These are phyloP conservation scores for Phytophthora idaei DNA, from an alignment of 352 stramenopile species.

Conservation along the genomic window DNA sequence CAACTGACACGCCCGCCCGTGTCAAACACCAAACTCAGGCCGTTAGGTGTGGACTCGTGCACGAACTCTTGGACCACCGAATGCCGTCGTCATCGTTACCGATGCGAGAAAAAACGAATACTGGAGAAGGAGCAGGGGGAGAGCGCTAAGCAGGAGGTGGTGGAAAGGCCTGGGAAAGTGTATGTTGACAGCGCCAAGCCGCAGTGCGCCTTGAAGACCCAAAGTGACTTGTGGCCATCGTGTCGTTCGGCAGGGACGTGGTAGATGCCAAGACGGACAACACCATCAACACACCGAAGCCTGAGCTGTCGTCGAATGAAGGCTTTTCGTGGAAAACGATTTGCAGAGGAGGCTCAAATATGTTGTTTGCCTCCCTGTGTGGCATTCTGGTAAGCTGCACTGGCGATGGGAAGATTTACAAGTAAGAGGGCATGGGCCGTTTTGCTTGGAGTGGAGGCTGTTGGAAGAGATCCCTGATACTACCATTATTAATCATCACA, in stretches of 20 bases:
- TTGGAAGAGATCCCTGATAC: conserved; percentile 51
- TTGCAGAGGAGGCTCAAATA: conserved; percentile 50
- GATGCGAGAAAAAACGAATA: conserved; percentile 58
- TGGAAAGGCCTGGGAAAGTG: conserved; percentile 3
- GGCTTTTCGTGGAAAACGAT: conserved; percentile 56
- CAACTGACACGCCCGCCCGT: too few species aligned
- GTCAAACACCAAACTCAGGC: too few species aligned
- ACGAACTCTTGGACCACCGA: too few species aligned
- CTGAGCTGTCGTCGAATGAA: conserved; percentile 20
- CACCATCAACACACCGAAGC: conserved; percentile 56
- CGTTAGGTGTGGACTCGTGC: too few species aligned
- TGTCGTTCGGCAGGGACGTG: conserved; percentile 80
- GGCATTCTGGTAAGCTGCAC: conserved; percentile 72
- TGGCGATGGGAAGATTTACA: conserved; percentile 59
- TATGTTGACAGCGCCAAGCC: conserved; percentile 40
- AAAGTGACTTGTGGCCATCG: conserved; percentile 71
- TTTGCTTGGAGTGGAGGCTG: conserved; percentile 70
- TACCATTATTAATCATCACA: conserved; percentile 69
- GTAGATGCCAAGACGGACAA: conserved; percentile 66
- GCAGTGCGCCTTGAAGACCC: conserved; percentile 50
- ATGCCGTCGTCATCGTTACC: too few species aligned
- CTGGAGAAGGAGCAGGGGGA: conserved; percentile 72
- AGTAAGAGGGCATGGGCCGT: conserved; percentile 64
- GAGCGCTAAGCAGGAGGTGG: conserved; percentile 45
- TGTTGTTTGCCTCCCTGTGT: conserved; percentile 70